Evolutionary conservation across 495 filamentous ascomycete genomes (phyloP).

Genomic region (Staphylotrichum tortipilum): DNA sequence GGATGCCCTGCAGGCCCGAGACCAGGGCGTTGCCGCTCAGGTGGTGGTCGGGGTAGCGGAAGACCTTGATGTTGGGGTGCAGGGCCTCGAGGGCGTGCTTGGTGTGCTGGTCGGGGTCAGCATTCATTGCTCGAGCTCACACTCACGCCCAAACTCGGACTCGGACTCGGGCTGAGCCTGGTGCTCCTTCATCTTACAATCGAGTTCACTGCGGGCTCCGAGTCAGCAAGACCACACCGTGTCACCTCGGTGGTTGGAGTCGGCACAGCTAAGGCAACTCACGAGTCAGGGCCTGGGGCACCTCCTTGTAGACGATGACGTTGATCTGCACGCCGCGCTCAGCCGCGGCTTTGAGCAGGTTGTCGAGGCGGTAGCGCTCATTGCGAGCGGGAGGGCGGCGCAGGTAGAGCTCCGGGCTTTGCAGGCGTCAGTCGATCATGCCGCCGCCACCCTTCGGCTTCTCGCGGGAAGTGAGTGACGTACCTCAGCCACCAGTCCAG

Average conservation of each 20-base stretch:
- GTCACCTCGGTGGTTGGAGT: too few relatives aligned
- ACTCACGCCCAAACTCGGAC: too few relatives aligned
- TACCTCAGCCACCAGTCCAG: constrained; percentile 84
- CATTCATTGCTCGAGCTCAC: too few relatives aligned
- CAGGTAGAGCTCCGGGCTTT: constrained; percentile 76
- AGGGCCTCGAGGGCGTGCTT: constrained; percentile 71
- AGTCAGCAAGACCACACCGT: too few relatives aligned
- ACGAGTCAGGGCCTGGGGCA: constrained; percentile 77
- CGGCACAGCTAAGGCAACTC: too few relatives aligned
- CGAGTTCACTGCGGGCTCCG: constrained; percentile 78
- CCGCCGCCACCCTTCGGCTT: background rate
- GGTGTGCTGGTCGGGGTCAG: too few relatives aligned
- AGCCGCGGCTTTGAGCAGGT: constrained; percentile 80
- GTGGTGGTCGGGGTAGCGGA: constrained; percentile 84
- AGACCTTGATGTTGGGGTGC: constrained; percentile 83
- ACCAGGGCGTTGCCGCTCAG: constrained; percentile 56
- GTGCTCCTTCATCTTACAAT: constrained; percentile 6
- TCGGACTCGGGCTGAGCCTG: background rate
- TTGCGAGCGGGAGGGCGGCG: constrained; percentile 75
- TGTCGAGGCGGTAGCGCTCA: constrained; percentile 79
- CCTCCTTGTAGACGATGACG: constrained; percentile 95
- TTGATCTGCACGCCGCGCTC: constrained; percentile 80
- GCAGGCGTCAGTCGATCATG: constrained; percentile 4
- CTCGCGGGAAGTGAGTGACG: background rate
- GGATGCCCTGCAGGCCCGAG: constrained; percentile 27